Base-by-base conservation (phyloP, 75 land plant species). In the Isoetes taiwanensis region DNA sequence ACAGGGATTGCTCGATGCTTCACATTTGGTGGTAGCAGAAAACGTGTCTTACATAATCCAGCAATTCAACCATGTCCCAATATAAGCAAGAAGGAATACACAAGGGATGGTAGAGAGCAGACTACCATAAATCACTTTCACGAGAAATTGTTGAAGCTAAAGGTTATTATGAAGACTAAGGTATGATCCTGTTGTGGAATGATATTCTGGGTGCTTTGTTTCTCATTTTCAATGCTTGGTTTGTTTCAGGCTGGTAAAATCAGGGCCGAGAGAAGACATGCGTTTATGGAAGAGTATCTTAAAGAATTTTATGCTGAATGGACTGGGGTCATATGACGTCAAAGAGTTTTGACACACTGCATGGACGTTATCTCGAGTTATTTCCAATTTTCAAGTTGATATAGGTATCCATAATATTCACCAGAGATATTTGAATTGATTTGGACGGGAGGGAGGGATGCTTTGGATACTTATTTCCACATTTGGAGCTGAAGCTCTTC, bases 1-100 rank as follows among this genome's bases (percentile, higher is more conserved):
- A 34, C 78, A 91, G 98, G 98, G 48, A 87, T 91, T 75, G 98
- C 95, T 25, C 69, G 98, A 30, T 81, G 90, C 70, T 88, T 91
- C 43, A 87, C 98, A 12, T 91, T 67, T 79, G 98, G 98, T 62
- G 98, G 98, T 57, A 84, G 79, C 54, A 72, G 82, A 41, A 78
- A 81, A 39, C 63, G 64, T 3, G 56, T 72, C 34, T 64, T 91
- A 35, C 74, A 91, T 69, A 81, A 87, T 79, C 85, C 98, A 30
- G 65, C 53, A 30, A 63, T 76, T 28, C 28, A 37, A 38, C 90
- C 95, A 34, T 76, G 87, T 17, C 32, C 62, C 5, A 62, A 71
- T 48, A 64, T 91, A 40, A 74, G 85, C 9, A 91, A 91, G 63
- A 78, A 81, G 30, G 63, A 81, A 21, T 91, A 91, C 46, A 61